Conservation (phyloP, 2,329 filamentous ascomycete species). For the Calonectria leucothoes region DNA sequence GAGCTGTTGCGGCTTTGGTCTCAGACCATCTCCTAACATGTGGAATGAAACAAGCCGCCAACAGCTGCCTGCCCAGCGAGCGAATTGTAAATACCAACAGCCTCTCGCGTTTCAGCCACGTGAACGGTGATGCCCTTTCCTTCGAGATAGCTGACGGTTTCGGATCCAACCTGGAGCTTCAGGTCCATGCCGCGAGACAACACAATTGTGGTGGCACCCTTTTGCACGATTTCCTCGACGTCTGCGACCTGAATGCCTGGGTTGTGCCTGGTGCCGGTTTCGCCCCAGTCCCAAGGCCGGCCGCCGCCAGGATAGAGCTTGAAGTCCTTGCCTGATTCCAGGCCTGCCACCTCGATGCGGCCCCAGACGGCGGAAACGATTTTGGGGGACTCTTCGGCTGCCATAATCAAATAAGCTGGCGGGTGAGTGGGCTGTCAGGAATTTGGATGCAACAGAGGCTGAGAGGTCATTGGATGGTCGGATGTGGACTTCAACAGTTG, state of each 20-base stretch:
- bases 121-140: constrained; percentile 10
- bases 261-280: constrained; percentile 19
- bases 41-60: constrained; percentile 18
- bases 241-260: constrained; percentile 18
- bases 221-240: constrained; percentile 20
- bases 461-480: neutral
- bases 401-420: neutral
- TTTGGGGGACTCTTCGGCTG: constrained; percentile 5
- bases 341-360: constrained; percentile 4
- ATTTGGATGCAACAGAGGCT: neutral
- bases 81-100: constrained; percentile 17
- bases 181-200: constrained; percentile 21
- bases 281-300: constrained; percentile 22
- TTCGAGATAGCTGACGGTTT: constrained; percentile 12
- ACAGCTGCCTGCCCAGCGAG: neutral
- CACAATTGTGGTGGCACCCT: constrained; percentile 18
- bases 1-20: neutral
- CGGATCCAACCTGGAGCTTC: constrained; percentile 14
- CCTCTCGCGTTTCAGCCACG: constrained; percentile 13
- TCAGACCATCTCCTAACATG: neutral
- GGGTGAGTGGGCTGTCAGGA: neutral
- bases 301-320: constrained; percentile 26
- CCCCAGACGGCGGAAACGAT: constrained; percentile 14
- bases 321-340: constrained; percentile 18
- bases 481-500: neutral